phyloP scores from a whole-genome alignment of 306 rosid species.

The Myrica gale region DNA sequence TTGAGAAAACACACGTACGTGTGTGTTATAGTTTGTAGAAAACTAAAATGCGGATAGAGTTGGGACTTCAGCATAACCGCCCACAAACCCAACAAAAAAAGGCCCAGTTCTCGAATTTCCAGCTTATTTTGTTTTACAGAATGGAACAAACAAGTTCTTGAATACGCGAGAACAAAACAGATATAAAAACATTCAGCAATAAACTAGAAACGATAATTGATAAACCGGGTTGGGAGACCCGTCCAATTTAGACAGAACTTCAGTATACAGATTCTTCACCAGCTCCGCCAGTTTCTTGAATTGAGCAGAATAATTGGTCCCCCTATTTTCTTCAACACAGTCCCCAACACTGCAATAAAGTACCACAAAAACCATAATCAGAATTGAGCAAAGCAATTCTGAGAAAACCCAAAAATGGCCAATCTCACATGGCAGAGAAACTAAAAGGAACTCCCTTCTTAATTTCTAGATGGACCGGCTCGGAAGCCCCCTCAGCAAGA shows the following conservation, averaged over 20 bases:
- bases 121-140: background rate
- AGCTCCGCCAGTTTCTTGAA: slow-evolving; percentile 69
- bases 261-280: slow-evolving; percentile 46
- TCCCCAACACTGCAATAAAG: slow-evolving; percentile 54
- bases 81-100: background rate
- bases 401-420: slow-evolving; percentile 2
- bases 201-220: slow-evolving; percentile 39
- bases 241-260: slow-evolving; percentile 55
- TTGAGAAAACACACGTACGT: background rate
- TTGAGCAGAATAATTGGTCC: slow-evolving; percentile 59
- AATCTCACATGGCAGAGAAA: background rate
- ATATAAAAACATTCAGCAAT: background rate
- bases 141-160: background rate
- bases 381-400: background rate
- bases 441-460: slow-evolving; percentile 34
- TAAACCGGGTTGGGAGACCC: slow-evolving; percentile 41
- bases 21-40: background rate
- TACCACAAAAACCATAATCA: slow-evolving; percentile 5
- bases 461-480: slow-evolving; percentile 64
- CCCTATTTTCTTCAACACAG: slow-evolving; percentile 51
- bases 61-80: background rate
- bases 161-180: background rate
- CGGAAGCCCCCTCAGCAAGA: slow-evolving; percentile 46
- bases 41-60: background rate
- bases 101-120: background rate